These are phyloP conservation scores for Tricholoma flavovirens DNA, from an alignment of 768 basidiomycete species.

Conservation along the genomic window DNA sequence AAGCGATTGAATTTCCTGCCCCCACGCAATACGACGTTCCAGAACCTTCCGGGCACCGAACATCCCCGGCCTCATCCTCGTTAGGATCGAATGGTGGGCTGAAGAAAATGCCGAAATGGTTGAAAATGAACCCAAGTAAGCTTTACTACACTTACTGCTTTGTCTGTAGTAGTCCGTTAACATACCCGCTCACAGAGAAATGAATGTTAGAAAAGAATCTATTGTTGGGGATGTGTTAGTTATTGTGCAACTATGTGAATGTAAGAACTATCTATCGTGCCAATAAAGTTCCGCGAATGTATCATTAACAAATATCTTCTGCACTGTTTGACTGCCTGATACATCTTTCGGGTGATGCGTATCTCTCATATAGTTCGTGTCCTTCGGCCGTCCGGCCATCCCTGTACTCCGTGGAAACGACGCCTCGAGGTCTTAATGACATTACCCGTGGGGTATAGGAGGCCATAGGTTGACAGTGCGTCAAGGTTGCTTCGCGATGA, in stretches of 20 bases:
- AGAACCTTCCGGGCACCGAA: constrained; percentile 4
- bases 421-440: background rate
- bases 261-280: background rate
- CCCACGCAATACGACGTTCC: constrained; percentile 34
- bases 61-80: constrained; percentile 6
- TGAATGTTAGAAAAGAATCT: background rate
- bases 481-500: background rate
- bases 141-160: constrained; percentile 4
- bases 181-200: constrained; percentile 9
- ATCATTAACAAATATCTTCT: background rate
- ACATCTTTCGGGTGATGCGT: background rate
- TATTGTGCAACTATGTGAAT: background rate
- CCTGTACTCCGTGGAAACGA: background rate
- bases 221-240: background rate
- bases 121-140: constrained; percentile 63
- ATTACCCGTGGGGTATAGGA: too few relatives aligned
- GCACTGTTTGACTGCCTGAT: background rate
- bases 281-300: background rate
- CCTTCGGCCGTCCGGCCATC: too few relatives aligned
- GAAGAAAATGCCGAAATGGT: constrained; percentile 74
- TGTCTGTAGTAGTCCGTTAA: background rate
- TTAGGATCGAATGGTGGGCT: constrained; percentile 18
- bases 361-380: background rate
- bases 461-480: background rate
- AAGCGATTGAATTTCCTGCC: constrained; percentile 61